Conservation (phyloP, 164 flowering plant species). For the Malania oleifera region DNA sequence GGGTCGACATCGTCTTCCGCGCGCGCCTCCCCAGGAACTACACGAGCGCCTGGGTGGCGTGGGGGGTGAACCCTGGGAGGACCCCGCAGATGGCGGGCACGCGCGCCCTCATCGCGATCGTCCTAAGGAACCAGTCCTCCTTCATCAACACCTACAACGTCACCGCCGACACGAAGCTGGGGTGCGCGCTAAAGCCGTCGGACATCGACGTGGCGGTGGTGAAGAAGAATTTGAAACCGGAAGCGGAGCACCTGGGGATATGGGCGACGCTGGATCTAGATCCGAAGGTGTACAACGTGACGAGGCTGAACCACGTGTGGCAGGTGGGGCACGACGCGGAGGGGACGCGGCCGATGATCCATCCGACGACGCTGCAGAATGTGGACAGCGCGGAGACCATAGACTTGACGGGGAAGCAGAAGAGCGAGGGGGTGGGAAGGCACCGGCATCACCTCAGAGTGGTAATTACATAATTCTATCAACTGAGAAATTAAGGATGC, state of each 20-base stretch:
- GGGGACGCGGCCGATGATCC: conserved; percentile 21
- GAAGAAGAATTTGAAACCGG: neutral
- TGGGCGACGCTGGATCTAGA: conserved; percentile 18
- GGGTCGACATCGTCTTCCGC: conserved; percentile 25
- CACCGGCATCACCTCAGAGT: conserved; percentile 16
- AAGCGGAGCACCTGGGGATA: conserved; percentile 1
- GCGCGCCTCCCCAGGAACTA: too few species aligned
- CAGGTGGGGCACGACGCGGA: conserved; percentile 28
- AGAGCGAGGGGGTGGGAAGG: neutral
- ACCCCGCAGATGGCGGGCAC: conserved; percentile 44
- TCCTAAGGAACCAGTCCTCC: conserved; percentile 9
- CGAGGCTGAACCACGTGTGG: conserved; percentile 36
- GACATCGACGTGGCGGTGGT: conserved; percentile 5
- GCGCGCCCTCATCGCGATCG: conserved; percentile 40
- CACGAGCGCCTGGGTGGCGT: conserved; percentile 40
- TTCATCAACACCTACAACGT: conserved; percentile 21
- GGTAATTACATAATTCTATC: conserved; percentile 21
- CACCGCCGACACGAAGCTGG: conserved; percentile 26
- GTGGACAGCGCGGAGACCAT: conserved; percentile 35
- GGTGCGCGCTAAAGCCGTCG: conserved; percentile 25
- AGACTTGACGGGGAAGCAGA: conserved; percentile 15
- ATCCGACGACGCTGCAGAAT: conserved; percentile 25
- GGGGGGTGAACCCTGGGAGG: conserved; percentile 44
- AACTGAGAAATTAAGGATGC: too few species aligned
- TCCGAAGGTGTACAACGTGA: conserved; percentile 7